Evolutionary conservation across 225 moss, liverwort and hornwort genomes (phyloP), one percentile per base, ranked within the genome.

Genomic region (Physcomitrium patens): DNA sequence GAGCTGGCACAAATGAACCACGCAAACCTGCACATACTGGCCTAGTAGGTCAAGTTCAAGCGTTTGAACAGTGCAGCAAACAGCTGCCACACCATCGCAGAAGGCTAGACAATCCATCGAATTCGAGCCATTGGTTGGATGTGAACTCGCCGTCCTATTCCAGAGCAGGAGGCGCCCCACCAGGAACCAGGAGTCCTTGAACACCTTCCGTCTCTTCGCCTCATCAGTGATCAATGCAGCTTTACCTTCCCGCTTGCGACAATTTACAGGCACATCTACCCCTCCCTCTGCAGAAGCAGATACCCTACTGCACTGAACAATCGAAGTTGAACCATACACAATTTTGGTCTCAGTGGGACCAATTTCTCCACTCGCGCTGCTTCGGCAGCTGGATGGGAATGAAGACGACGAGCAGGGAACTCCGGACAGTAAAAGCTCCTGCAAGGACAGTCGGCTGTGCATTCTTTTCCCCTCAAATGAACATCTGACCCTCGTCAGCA

Each of bases 51-150:
- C 67, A 65, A 83, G 67, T 68, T 87, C 82, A 43, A 90, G 77
- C 57, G 74, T 77, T 52, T 83, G 77, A 15, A 90, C 75, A 61
- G 88, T 83, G 76, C 94, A 94, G 69, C 94, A 94, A 70, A 94
- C 82, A 44, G 86, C 83, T 68, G 16, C 80, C 12, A 82, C 52
- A 51, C 85, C 88, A 73, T 94, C 91, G 42, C 83, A 85, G 70
- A 94, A 87, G 47, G 90, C 88, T 69, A 91, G 71, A 68, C 92
- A 94, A 74, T 94, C 94, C 52, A 88, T 79, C 37, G 86, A 83
- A 74, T 82, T 82, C 2, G 71, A 82, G 18, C 87, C 84, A 42
- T 73, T 56, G 28, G 81, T 83, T n/a, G 78, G 66, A 67, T 82
- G 85, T 26, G 87, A 75, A 71, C 69, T 82, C 65, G 42, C 17